Base-by-base conservation (phyloP, 257 asterid genomes). In the Solanum peruvianum region DNA sequence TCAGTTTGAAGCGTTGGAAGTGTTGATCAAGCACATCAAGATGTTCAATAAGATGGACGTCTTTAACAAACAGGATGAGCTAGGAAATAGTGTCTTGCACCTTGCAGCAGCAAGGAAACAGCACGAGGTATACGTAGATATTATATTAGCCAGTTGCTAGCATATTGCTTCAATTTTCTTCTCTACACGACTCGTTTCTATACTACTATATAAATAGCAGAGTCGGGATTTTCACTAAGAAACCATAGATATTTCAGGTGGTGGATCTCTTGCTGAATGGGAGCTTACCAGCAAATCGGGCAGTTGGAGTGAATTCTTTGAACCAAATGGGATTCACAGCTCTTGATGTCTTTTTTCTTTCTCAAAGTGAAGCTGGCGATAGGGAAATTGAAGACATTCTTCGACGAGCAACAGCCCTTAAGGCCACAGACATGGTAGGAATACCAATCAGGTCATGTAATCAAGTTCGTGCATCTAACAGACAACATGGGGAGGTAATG, bases 321-420 rank as follows among this genome's bases (percentile, higher is more conserved):
- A 92, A 92, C 89, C 71, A 89, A 85, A 87, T 60, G 31, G 89
- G 92, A 23, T 90, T 88, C 45, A 90, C 96, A 11, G 90, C 95
- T 67, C 90, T 92, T 8, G 96, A 91, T 82, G 87, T 87, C 4
- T 72, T 91, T n/a, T 27, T 21, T 14, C 80, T 72, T 72, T 35
- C 2, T 37, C 80, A 35, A 35, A 42, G 39, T 25, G 88, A 45
- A 85, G 88, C 82, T 14, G 90, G 87, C 16, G 87, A 87, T 69
- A 31, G 49, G 8, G 91, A 85, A 35, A 89, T 89, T 31, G 87
- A 86, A 56, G 77, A 86, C 35, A 86, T 86, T 56, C 88, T 89
- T 71, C 41, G 75, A 37, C 23, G 13, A 62, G 87, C 89, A 4
- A 88, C 13, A 33, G 62, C 64, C 29, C 47, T 77, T 64, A 35